Percentiles rank a stretch among this genome's conserved stretches.
phyloP scores from a whole-genome alignment of 495 filamentous ascomycete genomes.

The Neurospora intermedia region DNA sequence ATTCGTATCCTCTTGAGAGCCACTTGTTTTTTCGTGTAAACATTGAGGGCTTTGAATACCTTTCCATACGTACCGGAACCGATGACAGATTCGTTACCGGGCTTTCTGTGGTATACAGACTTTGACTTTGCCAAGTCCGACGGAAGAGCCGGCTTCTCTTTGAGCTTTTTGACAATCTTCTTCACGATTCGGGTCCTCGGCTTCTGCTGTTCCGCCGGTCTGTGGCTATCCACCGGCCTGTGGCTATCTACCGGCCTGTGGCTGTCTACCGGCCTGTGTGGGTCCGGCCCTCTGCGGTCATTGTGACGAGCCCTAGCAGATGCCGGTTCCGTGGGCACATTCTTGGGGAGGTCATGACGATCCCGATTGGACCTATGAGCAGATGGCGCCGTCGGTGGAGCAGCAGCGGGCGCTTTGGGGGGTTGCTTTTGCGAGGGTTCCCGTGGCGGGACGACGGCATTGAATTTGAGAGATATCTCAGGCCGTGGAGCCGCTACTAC shows the following conservation, averaged over 20 bases:
- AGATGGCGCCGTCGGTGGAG: constrained; percentile 21
- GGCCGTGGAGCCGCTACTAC: constrained; percentile 52
- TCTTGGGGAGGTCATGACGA: constrained; percentile 34
- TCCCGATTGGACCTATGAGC: constrained; percentile 17
- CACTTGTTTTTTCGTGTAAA: constrained; percentile 82
- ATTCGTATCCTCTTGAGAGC: constrained; percentile 81
- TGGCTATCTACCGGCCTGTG: constrained; percentile 12
- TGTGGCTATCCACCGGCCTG: constrained; percentile 25
- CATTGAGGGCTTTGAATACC: constrained; percentile 95
- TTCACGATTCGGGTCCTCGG: constrained; percentile 51
- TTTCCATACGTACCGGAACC: constrained; percentile 94
- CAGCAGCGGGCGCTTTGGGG: constrained; percentile 17
- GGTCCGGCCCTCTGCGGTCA: constrained; percentile 33
- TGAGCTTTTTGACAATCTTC: constrained; percentile 58
- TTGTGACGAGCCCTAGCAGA: constrained; percentile 40
- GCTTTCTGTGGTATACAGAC: constrained; percentile 84
- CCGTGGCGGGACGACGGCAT: constrained; percentile 37
- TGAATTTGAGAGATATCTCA: constrained; percentile 63
- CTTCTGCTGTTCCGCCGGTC: constrained; percentile 20
- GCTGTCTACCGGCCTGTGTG: constrained; percentile 16
- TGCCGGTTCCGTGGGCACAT: constrained; percentile 39
- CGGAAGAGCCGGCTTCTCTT: constrained; percentile 57
- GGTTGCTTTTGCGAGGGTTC: constrained; percentile 19
- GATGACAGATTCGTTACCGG: constrained; percentile 88
- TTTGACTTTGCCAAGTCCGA: constrained; percentile 63